Base-by-base conservation (phyloP, 1,139 yeast species). In the Hyphopichia wangnamkhiaoensis region DNA sequence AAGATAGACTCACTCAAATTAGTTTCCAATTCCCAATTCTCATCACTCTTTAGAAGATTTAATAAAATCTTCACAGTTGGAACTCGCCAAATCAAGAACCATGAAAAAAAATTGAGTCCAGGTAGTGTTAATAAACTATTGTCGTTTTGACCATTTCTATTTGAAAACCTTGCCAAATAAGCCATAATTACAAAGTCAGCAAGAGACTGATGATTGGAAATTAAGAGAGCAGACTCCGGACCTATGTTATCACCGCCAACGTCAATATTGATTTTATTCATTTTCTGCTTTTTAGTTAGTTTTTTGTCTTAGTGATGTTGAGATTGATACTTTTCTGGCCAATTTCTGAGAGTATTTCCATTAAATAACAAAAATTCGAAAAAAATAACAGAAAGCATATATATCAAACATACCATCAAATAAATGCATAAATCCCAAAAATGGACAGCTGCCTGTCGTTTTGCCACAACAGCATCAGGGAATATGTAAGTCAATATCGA, bases 1-100 rank as follows among this genome's bases (percentile, higher is more conserved):
- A 71, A 68, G 20, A 64, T 50, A 4, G 43, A 33, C 2, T 48
- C 49, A 23, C 56, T 54, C 18, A 68, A 50, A 18, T 52, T 52
- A 3, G 60, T 49, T 34, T 74, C 76, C 33, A 80, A 54, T 44
- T 76, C 80, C 87, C 87, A 82, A 47, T 81, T 82, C 45, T 82
- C 88, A 50, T 82, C 86, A 36, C 76, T 65, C 39, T 68, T 71
- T 4, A 73, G 55, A 41, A 79, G 59, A 43, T 74, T 71, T 31
- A 64, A 47, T 10, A 77, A 51, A 2, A 75, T 59, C 15, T 61
- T 58, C 1, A 75, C 28, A 0, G 71, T 67, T 2, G 88, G 88
- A 0, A 79, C 61, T 18, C 66, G 51, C 87, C 87, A 82, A 7
- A 81, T 47, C 8, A 63, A 49, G 46, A 76, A 80, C 88, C 88